Conservation (phyloP, 2,329 filamentous ascomycete genomes). For the Trichoderma koningii region DNA sequence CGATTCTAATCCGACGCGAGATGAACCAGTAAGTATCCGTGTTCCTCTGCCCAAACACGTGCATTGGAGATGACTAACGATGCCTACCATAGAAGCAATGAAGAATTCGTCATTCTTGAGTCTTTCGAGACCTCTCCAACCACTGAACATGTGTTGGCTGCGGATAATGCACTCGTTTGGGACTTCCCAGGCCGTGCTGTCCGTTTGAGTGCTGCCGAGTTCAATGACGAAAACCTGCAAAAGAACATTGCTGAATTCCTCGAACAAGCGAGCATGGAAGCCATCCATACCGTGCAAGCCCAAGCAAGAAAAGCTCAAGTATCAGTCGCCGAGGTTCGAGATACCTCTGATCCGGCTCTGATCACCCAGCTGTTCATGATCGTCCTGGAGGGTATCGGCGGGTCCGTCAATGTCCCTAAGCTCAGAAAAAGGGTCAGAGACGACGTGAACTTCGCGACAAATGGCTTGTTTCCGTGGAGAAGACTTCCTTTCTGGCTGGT, state of each 20-base stretch:
- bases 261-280: constrained; percentile 56
- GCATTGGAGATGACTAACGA: background rate
- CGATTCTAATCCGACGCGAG: constrained; percentile 35
- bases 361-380: constrained; percentile 24
- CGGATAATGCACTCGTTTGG: constrained; percentile 55
- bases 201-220: constrained; percentile 43
- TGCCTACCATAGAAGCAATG: constrained; percentile 23
- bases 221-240: constrained; percentile 46
- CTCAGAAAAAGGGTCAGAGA: constrained; percentile 64
- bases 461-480: constrained; percentile 9
- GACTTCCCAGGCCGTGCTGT: constrained; percentile 61
- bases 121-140: constrained; percentile 61
- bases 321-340: constrained; percentile 55
- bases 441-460: constrained; percentile 34
- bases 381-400: constrained; percentile 18
- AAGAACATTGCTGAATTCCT: constrained; percentile 54
- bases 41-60: background rate
- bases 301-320: constrained; percentile 52
- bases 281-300: constrained; percentile 55
- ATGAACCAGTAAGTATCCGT: constrained; percentile 27
- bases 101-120: constrained; percentile 47
- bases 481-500: constrained; percentile 25
- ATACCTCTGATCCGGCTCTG: constrained; percentile 10
- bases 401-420: constrained; percentile 38
- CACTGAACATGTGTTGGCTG: constrained; percentile 57